These are phyloP conservation scores for Aegilops sharonensis DNA, from an alignment of 176 grass and related monocot species.

Conservation along the genomic window DNA sequence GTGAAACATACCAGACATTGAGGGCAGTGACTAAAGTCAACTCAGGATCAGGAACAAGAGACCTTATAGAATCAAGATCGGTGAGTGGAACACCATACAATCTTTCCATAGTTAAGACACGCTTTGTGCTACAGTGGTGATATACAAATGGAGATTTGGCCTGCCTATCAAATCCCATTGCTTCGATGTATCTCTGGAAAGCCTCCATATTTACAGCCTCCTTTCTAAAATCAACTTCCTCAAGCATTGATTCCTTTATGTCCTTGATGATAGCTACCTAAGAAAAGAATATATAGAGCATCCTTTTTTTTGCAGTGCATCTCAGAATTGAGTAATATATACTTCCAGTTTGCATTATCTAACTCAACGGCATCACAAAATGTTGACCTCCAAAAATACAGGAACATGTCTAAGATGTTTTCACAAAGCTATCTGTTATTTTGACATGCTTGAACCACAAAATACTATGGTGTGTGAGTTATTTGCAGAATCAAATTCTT, in stretches of 20 bases:
- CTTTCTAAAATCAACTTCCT: conserved; percentile 98
- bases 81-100: conserved; percentile 95
- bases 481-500: neutral
- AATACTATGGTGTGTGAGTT: neutral
- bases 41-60: conserved; percentile 94
- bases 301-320: neutral
- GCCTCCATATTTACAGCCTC: conserved; percentile 86
- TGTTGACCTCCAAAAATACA: neutral
- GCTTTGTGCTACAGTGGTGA: conserved; percentile 72
- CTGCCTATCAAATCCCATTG: conserved; percentile 86
- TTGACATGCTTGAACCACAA: neutral
- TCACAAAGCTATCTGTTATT: neutral
- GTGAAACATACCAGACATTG: conserved; percentile 76
- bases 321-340: conserved; percentile 1
- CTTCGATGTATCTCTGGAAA: conserved; percentile 76
- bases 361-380: neutral
- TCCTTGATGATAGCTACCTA: conserved; percentile 90
- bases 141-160: conserved; percentile 90
- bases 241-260: conserved; percentile 98
- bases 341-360: neutral
- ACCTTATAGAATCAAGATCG: conserved; percentile 93
- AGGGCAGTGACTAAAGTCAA: conserved; percentile 82
- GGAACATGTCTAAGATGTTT: neutral
- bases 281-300: neutral
- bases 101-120: conserved; percentile 94